These are phyloP conservation scores for Pseudocercospora fuligena DNA, from an alignment of 2,329 filamentous ascomycete species.

Conservation along the genomic window DNA sequence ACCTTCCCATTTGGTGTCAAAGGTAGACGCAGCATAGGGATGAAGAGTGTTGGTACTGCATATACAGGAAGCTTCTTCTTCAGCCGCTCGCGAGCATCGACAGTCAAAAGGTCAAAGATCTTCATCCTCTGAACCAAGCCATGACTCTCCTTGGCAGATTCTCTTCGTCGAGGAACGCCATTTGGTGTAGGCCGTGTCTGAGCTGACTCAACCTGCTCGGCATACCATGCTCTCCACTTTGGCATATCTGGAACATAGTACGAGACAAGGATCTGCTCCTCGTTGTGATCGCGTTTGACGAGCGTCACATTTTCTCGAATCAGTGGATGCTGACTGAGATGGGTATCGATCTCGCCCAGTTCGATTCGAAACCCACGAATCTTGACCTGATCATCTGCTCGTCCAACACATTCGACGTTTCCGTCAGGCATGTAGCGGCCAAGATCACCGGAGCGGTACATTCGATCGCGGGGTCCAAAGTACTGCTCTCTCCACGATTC, in stretches of 20 bases:
- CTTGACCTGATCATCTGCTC: constrained; percentile 90
- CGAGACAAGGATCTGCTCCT: constrained; percentile 84
- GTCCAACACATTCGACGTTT: constrained; percentile 76
- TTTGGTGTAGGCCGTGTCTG: constrained; percentile 26
- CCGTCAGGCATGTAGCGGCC: constrained; percentile 74
- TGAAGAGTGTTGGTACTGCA: constrained; percentile 75
- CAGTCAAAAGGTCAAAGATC: constrained; percentile 64
- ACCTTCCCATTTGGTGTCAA: constrained; percentile 88
- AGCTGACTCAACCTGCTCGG: constrained; percentile 43
- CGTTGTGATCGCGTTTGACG: constrained; percentile 79
- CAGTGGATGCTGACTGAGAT: constrained; percentile 74
- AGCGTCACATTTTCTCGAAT: constrained; percentile 86
- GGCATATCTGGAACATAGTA: constrained; percentile 85
- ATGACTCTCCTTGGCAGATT: constrained; percentile 39
- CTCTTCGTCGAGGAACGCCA: constrained; percentile 30
- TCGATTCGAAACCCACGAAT: constrained; percentile 96
- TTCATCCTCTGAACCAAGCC: constrained; percentile 51
- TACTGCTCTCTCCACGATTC: constrained; percentile 81
- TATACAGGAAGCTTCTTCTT: constrained; percentile 74
- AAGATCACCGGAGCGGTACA: constrained; percentile 88
- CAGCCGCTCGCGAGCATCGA: constrained; percentile 69
- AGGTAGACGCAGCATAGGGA: constrained; percentile 73
- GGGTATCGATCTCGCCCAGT: constrained; percentile 87
- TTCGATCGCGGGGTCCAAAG: constrained; percentile 78
- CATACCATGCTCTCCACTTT: constrained; percentile 73